Evolutionary conservation across 2,329 filamentous ascomycete genomes (phyloP), one percentile per base, ranked within the genome.

Genomic region (Juglanconis sp.): DNA sequence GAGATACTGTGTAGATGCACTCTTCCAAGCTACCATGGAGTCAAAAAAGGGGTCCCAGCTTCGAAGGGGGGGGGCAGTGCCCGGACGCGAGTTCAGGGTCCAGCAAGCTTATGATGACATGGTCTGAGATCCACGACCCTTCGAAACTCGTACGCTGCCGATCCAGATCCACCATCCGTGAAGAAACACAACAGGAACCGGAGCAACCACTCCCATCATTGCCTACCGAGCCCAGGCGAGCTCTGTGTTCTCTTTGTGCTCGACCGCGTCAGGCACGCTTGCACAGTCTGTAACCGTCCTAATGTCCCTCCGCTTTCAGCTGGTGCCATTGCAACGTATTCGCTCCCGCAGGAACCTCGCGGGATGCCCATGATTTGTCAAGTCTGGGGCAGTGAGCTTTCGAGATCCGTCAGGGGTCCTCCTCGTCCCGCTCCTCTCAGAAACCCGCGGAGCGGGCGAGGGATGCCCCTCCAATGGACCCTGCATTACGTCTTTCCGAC

Each of bases 261-360:
- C 46, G 52, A 56, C 60, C 60, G 60, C 60, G 60, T 59, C 48
- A 62, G 36, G 60, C 32, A 62, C 35, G 35, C 52, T 56, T 59
- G 52, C 56, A 62, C 60, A 58, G 36, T 36, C 60, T 62, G 60
- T 50, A 52, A 62, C 56, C 48, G 60, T 56, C 56, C 38, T 44
- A 30, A 17, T 15, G 44, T 13, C 31, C 46, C 48, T 48, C 46
- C 55, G 38, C 51, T 55, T 52, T 49, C 60, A 62, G 52, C 56
- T 56, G 34, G 52, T 52, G 34, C 46, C 38, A 57, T 11, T 3
- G 6, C 30, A 40, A 30, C 30, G 30, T 5, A 15, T 2, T 5
- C 10, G 10, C 40, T 57, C 48, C 47, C 46, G 40, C 8, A 40
- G 36, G 32, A 49, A 50, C 48, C 8, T 7, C 36, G 36, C 49